Percentiles rank a stretch among this genome's conserved stretches.
phyloP scores from a whole-genome alignment of 345 rosid genomes.

The Carallia brachiata region DNA sequence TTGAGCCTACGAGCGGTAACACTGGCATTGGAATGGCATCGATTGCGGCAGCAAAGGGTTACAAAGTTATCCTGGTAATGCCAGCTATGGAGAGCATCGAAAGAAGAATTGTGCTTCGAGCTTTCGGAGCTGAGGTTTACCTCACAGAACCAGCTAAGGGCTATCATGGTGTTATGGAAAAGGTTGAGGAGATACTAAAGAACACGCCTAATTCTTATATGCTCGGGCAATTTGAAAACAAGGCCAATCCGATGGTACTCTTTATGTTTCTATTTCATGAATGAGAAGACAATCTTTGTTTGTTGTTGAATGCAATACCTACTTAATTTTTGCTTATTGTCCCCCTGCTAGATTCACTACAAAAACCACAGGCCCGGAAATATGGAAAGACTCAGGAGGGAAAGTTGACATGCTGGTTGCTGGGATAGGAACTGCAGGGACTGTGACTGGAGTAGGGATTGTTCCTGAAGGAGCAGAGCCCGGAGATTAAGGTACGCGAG shows the following conservation, averaged over 20 bases:
- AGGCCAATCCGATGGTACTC: slow-evolving; percentile 14
- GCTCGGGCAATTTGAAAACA: slow-evolving; percentile 49
- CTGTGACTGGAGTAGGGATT: slow-evolving; percentile 60
- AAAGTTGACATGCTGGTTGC: slow-evolving; percentile 62
- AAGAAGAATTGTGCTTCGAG: slow-evolving; percentile 57
- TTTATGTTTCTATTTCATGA: background rate
- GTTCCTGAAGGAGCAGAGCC: slow-evolving; percentile 65
- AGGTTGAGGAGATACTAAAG: slow-evolving; percentile 50
- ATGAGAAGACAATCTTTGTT: too few relatives aligned
- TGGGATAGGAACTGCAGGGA: slow-evolving; percentile 93
- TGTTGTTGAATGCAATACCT: too few relatives aligned
- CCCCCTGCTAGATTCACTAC: slow-evolving; percentile 53
- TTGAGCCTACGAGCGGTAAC: slow-evolving; percentile 71
- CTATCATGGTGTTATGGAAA: slow-evolving; percentile 37
- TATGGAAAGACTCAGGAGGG: slow-evolving; percentile 72
- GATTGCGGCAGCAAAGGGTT: slow-evolving; percentile 64
- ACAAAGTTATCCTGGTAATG: slow-evolving; percentile 57
- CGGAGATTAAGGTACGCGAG: slow-evolving; percentile 44
- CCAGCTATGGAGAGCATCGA: slow-evolving; percentile 57
- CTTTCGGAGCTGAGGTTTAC: slow-evolving; percentile 69
- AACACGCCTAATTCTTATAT: slow-evolving; percentile 65
- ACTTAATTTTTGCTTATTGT: too few relatives aligned
- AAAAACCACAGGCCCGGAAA: slow-evolving; percentile 72
- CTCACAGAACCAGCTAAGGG: slow-evolving; percentile 51
- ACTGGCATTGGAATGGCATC: slow-evolving; percentile 77